Percentiles rank a stretch among this genome's conserved stretches.
Conservation (phyloP, 345 rosid species). For the Odontarrhena argentea region DNA sequence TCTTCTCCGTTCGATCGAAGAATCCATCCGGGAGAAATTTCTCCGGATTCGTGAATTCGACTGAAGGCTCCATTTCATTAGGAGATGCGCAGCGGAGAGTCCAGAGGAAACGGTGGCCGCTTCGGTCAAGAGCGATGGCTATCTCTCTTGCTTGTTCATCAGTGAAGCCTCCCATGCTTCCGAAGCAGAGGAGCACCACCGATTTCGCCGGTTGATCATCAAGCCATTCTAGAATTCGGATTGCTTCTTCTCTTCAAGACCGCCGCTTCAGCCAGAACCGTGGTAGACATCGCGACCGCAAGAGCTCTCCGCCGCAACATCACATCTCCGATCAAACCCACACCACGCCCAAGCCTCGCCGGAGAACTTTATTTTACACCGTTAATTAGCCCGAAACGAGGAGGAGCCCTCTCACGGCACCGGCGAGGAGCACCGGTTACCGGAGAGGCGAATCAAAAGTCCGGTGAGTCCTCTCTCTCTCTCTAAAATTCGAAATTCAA, state of each 20-base stretch:
- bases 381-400: too few relatives aligned
- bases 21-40: slow-evolving; percentile 50
- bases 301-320: too few relatives aligned
- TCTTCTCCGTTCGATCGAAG: slow-evolving; percentile 37
- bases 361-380: too few relatives aligned
- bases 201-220: slow-evolving; percentile 51
- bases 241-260: neutral
- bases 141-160: slow-evolving; percentile 50
- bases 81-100: slow-evolving; percentile 44
- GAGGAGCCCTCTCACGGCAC: too few relatives aligned
- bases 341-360: too few relatives aligned
- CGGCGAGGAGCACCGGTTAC: too few relatives aligned
- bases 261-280: too few relatives aligned
- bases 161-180: slow-evolving; percentile 61
- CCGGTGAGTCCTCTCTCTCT: too few relatives aligned
- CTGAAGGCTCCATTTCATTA: slow-evolving; percentile 9
- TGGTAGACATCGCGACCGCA: too few relatives aligned
- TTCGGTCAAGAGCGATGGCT: slow-evolving; percentile 50
- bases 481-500: too few relatives aligned
- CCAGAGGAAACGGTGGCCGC: slow-evolving; percentile 55
- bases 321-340: too few relatives aligned
- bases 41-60: slow-evolving; percentile 9
- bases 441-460: too few relatives aligned
- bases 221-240: slow-evolving; percentile 54
- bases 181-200: slow-evolving; percentile 68